phyloP scores from a whole-genome alignment of 768 basidiomycete species.

The Psilocybe subaeruginosa region DNA sequence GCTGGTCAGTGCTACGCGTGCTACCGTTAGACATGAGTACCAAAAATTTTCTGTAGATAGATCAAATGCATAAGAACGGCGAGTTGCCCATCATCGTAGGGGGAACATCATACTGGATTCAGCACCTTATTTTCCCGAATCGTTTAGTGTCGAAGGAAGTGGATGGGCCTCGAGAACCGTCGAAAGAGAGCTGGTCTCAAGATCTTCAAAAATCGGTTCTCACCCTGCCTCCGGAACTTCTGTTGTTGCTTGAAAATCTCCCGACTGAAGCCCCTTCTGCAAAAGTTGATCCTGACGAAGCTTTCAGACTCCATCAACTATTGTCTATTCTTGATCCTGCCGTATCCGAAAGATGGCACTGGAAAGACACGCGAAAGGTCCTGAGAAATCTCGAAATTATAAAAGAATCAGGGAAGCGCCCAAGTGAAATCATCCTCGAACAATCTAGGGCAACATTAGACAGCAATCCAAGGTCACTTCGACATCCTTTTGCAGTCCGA shows the following conservation, averaged over 20 bases:
- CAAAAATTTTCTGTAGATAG: constrained; percentile 53
- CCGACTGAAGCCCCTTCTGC: constrained; percentile 66
- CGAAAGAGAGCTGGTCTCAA: constrained; percentile 29
- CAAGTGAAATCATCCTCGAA: constrained; percentile 70
- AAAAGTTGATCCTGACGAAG: constrained; percentile 48
- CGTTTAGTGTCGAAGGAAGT: constrained; percentile 48
- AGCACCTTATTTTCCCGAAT: constrained; percentile 91
- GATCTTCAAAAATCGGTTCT: constrained; percentile 44
- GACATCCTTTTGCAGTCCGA: not conserved
- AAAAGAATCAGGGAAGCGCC: constrained; percentile 62
- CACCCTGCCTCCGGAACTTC: constrained; percentile 49
- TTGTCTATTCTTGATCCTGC: constrained; percentile 69
- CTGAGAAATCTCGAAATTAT: constrained; percentile 78
- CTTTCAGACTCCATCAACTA: constrained; percentile 68
- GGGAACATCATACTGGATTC: constrained; percentile 97
- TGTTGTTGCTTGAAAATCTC: constrained; percentile 54
- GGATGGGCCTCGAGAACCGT: not conserved
- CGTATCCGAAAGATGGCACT: constrained; percentile 90
- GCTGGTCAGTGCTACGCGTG: constrained; percentile 55
- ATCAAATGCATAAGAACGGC: constrained; percentile 63
- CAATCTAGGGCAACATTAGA: constrained; percentile 48
- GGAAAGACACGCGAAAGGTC: constrained; percentile 93
- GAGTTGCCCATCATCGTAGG: constrained; percentile 90
- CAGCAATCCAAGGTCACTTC: constrained; percentile 53
- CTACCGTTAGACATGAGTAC: constrained; percentile 3